These are phyloP conservation scores for Paramyrothecium sp. DNA, from an alignment of 2,329 filamentous ascomycete genomes.

Conservation along the genomic window DNA sequence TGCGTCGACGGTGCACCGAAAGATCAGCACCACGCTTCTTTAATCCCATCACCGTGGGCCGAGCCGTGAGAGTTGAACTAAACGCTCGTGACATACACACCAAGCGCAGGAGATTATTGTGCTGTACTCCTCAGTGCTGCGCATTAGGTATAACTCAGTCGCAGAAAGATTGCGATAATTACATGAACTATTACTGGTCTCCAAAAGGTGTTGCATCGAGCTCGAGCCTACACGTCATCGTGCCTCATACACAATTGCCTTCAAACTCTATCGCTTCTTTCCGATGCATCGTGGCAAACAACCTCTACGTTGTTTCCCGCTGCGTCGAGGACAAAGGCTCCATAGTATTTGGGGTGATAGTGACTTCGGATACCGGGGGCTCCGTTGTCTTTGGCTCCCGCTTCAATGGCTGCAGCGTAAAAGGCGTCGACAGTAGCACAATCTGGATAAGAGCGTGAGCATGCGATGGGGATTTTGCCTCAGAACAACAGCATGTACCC, in stretches of 20 bases:
- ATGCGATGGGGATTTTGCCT: background rate
- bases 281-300: slow-evolving; percentile 16
- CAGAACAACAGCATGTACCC: background rate
- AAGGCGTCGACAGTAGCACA: slow-evolving; percentile 42
- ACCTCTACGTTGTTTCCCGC: slow-evolving; percentile 53
- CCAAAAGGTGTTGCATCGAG: no score
- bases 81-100: no score
- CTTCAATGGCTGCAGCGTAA: slow-evolving; percentile 33
- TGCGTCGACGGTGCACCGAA: no score
- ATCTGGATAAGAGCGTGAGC: slow-evolving; percentile 21
- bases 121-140: no score
- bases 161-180: no score
- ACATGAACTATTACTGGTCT: no score
- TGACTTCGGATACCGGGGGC: slow-evolving; percentile 41
- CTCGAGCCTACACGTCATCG: no score
- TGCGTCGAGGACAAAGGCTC: slow-evolving; percentile 48
- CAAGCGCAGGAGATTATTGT: no score
- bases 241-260: background rate
- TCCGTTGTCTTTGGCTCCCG: slow-evolving; percentile 47
- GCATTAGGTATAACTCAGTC: no score
- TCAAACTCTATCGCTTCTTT: background rate
- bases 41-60: no score
- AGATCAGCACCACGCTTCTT: no score
- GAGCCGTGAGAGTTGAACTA: no score
- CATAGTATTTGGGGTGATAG: slow-evolving; percentile 48